Percentiles rank a stretch among this genome's conserved stretches.
These are phyloP conservation scores for Trichoderma aggressivum DNA, from an alignment of 2,329 filamentous ascomycete genomes.

Conservation along the genomic window DNA sequence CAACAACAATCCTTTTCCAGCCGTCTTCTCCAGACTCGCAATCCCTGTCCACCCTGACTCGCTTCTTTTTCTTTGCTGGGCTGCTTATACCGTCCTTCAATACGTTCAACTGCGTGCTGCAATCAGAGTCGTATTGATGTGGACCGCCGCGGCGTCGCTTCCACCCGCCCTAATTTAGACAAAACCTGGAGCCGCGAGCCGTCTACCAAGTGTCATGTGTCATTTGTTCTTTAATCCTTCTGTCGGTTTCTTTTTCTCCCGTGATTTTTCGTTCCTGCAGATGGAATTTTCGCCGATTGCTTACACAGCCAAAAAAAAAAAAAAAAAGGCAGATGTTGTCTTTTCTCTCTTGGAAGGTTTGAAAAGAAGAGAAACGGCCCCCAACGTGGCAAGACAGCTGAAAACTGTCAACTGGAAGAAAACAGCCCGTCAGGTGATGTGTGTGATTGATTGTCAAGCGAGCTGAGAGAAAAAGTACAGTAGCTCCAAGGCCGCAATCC, in stretches of 20 bases:
- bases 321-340: background rate
- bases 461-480: background rate
- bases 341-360: background rate
- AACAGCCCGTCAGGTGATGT: constrained; percentile 1
- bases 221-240: background rate
- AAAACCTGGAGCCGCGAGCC: constrained; percentile 2
- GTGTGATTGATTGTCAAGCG: background rate
- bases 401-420: background rate
- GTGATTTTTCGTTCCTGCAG: background rate
- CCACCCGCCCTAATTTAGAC: constrained; percentile 6
- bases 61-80: background rate
- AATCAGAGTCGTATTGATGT: background rate
- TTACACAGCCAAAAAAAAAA: too few relatives aligned
- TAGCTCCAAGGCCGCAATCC: background rate
- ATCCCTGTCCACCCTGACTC: background rate
- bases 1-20: background rate
- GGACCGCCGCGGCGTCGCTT: background rate
- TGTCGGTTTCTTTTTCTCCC: background rate
- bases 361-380: background rate
- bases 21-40: background rate
- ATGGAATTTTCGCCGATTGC: background rate
- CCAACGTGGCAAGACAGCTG: constrained; percentile 11
- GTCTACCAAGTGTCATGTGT: background rate
- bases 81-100: background rate
- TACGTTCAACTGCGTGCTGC: background rate